Percentiles rank a stretch among this genome's conserved stretches.
These are phyloP conservation scores for Blastobotrys petasosporus DNA, from an alignment of 1,139 yeast genomes.

Conservation along the genomic window DNA sequence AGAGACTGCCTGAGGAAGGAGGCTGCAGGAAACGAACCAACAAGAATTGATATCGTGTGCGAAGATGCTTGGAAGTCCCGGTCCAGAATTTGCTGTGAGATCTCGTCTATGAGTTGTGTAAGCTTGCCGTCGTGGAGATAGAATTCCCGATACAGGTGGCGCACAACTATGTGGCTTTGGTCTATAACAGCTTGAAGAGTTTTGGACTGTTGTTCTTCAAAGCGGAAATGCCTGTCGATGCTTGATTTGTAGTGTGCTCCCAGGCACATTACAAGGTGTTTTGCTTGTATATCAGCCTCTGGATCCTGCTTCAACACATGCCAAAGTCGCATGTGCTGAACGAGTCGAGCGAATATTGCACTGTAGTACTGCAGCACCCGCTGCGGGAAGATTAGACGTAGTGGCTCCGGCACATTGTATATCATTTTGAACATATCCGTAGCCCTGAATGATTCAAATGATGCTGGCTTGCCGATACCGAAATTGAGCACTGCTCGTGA, in stretches of 20 bases:
- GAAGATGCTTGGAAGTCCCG: too few relatives aligned
- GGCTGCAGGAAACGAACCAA: background rate
- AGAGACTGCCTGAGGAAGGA: background rate
- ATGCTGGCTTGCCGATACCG: conserved; percentile 9
- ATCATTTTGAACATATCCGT: conserved; percentile 15
- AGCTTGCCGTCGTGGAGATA: conserved; percentile 1
- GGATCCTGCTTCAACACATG: conserved; percentile 12
- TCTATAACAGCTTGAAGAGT: conserved; percentile 1
- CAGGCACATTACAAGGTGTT: conserved; percentile 15
- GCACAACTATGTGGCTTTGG: background rate
- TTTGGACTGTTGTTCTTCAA: background rate
- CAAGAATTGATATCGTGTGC: background rate
- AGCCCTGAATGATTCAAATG: conserved; percentile 10
- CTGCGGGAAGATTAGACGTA: conserved; percentile 15
- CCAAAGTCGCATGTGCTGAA: conserved; percentile 15
- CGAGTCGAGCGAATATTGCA: conserved; percentile 16
- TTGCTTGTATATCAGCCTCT: conserved; percentile 4
- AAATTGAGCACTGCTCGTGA: conserved; percentile 17
- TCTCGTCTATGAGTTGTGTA: background rate
- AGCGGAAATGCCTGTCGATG: conserved; percentile 4
- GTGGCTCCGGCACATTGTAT: conserved; percentile 21
- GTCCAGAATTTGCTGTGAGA: conserved; percentile 1
- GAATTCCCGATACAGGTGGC: conserved; percentile 4
- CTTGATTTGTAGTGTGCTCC: conserved; percentile 3
- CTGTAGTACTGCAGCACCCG: conserved; percentile 11